Percentiles rank a stretch among this genome's conserved stretches.
Evolutionary conservation across 169 alveolate genomes (phyloP).

Genomic region (Cryptosporidium baileyi): DNA sequence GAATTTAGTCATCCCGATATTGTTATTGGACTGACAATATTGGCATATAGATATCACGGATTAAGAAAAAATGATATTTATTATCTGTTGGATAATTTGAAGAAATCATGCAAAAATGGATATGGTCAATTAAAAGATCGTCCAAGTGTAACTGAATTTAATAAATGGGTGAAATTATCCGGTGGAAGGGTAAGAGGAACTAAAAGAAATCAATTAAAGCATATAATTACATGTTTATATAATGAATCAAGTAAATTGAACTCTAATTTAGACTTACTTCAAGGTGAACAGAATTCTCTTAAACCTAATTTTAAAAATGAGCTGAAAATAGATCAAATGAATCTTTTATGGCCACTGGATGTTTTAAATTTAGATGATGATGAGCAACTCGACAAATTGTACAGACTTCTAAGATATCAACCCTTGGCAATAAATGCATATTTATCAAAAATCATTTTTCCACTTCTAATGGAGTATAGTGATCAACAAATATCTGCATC

Average conservation of each 20-base stretch:
- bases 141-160: conserved; percentile 60
- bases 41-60: conserved; percentile 88
- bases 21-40: conserved; percentile 86
- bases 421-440: conserved; percentile 82
- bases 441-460: conserved; percentile 81
- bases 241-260: not conserved
- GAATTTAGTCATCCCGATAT: conserved; percentile 93
- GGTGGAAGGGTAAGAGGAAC: conserved; percentile 78
- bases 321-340: conserved; percentile 1
- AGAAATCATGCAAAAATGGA: conserved; percentile 27
- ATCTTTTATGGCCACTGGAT: conserved; percentile 79
- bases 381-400: conserved; percentile 78
- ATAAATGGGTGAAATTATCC: conserved; percentile 71
- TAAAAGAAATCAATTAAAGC: conserved; percentile 72
- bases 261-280: not conserved
- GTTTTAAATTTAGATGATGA: conserved; percentile 81
- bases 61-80: conserved; percentile 84
- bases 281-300: not conserved
- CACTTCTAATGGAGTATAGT: conserved; percentile 84
- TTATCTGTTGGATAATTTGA: conserved; percentile 55
- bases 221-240: conserved; percentile 51
- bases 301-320: not conserved
- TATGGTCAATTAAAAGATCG: conserved; percentile 44
- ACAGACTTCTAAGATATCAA: conserved; percentile 74
- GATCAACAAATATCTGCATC: conserved; percentile 83